These are phyloP conservation scores for Thelonectria blattea DNA, from an alignment of 2,329 filamentous ascomycete genomes.

Conservation along the genomic window DNA sequence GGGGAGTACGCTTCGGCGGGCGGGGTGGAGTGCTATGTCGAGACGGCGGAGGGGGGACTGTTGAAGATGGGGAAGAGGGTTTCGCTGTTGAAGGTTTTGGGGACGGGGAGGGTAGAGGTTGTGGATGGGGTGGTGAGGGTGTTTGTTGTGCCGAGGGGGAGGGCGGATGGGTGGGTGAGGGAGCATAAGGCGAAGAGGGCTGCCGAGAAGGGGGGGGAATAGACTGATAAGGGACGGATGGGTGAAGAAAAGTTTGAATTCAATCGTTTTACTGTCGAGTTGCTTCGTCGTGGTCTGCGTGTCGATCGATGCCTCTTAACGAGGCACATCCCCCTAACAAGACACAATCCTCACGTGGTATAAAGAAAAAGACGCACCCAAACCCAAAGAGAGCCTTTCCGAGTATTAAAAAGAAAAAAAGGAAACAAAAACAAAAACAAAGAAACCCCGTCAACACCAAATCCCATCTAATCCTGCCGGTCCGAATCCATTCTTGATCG, in stretches of 20 bases:
- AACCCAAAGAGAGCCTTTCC: conserved; percentile 4
- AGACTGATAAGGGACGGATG: background rate
- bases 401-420: background rate
- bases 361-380: conserved; percentile 2
- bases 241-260: conserved; percentile 13
- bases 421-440: too few relatives aligned
- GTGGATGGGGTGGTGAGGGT: conserved; percentile 85
- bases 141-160: conserved; percentile 77
- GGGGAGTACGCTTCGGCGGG: conserved; percentile 65
- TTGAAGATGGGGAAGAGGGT: conserved; percentile 91
- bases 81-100: conserved; percentile 74
- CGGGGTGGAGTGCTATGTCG: conserved; percentile 84
- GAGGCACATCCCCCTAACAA: background rate
- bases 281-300: conserved; percentile 15
- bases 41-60: conserved; percentile 79
- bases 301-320: too few relatives aligned
- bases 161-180: conserved; percentile 76
- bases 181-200: conserved; percentile 82
- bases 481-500: background rate
- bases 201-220: conserved; percentile 47
- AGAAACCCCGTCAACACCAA: conserved; percentile 8
- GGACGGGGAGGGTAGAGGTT: conserved; percentile 80
- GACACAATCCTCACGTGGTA: background rate
- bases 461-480: background rate
- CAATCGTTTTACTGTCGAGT: conserved; percentile 15